Evolutionary conservation across 2,329 filamentous ascomycete species (phyloP), one percentile per base, ranked within the genome.

Genomic region (Rhytidhysteron rufulum): DNA sequence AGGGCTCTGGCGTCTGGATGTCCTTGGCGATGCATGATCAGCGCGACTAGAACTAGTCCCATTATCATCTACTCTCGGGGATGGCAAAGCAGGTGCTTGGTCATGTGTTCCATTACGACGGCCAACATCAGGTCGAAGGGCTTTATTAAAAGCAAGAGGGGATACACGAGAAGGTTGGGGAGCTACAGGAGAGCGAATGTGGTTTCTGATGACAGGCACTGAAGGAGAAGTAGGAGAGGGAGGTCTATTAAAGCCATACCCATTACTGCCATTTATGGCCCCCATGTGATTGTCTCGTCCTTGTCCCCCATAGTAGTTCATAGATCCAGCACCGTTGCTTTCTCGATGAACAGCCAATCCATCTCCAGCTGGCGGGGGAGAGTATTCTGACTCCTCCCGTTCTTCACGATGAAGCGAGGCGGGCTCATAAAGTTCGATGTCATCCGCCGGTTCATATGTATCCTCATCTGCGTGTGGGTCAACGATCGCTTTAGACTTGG

Each of bases 111-210:
- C 31, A 18, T 55, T 61, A 47, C 59, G 58, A 34, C 67, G 83
- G 58, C 48, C 76, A 70, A 61, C 85, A 74, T 48, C 80, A 50
- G 75, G 56, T 36, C 68, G 62, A 44, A 74, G 67, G 39, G 69
- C 64, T 57, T 78, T 79, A 40, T 73, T 62, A 32, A 71, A 68
- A 41, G 77, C 73, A 45, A 81, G 63, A 34, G 77, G 76, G 19
- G 78, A 79, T 18, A 80, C 80, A 57, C 86, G 83, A 35, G 82
- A 81, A 39, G 87, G 85, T 56, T 87, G 86, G 19, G 87, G 86
- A 37, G 86, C 86, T 57, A 84, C 69, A 31, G 84, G 85, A 25
- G 82, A 83, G 37, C 82, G 78, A 54, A 90, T 83, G 59, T 89
- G 84, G 51, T 82, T 83, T 57, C 82, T 80, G 53, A 90, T 74